Base-by-base conservation (phyloP, 2,329 filamentous ascomycete species). In the Parascedosporium putredinis region DNA sequence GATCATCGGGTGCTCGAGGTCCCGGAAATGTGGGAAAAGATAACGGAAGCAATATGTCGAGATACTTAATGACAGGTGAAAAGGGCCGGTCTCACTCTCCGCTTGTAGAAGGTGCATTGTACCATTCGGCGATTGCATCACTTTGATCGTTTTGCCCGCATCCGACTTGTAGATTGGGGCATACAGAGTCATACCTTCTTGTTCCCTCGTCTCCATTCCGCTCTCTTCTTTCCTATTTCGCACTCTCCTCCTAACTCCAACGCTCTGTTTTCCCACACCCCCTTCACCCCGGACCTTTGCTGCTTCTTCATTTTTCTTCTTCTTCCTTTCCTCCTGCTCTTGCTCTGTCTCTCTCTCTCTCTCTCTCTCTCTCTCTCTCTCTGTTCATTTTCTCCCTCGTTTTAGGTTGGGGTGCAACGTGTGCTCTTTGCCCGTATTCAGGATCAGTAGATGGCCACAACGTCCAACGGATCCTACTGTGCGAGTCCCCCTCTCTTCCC, bases 21-120 rank as follows among this genome's bases (percentile, higher is more conserved):
- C 38, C 38, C 38, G 38, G 38, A 42, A 42, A 20, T 42, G 38
- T 42, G 38, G 38, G 38, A 42, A 24, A 42, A 24, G 38, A 42
- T 42, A 42, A 42, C 16, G 23, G 20, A 42, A 20, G 38, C 38
- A 42, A 42, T 42, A 42, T 42, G 16, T 42, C 38, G 18, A 42
- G 38, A 23, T 10, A 31, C 7, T 31, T 6, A 31, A 31, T 31
- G 27, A 31, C 27, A 7, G 27, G 6, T 6, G 18, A 12, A 20
- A 22, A 20, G 16, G 20, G 38, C 4, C 38, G 20, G 38, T 42
- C 20, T 42, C 38, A 42, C 38, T 20, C 38, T 42, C 38, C 38
- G 20, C 23, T 42, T 42, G 18, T 42, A 42, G 38, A 42, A 42
- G 38, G 38, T 42, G 20, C 38, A 42, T 42, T 42, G 18, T 20